Evolutionary conservation across 106 monocot genomes (phyloP).

Genomic region (Phalaenopsis equestris): DNA sequence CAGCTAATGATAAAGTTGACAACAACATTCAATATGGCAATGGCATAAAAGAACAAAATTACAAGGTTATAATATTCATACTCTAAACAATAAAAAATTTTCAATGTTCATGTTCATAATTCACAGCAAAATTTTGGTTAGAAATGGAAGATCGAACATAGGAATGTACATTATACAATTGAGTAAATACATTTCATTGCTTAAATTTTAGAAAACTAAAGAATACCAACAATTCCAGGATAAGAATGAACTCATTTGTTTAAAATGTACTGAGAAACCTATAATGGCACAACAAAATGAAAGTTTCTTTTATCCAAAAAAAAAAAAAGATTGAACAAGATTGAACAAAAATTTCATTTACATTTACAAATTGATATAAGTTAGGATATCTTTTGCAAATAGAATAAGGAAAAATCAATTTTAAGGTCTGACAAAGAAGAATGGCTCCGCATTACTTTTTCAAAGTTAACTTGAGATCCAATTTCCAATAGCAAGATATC

Average conservation of each 20-base stretch:
- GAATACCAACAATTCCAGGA: not conserved
- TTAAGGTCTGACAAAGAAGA: too few relatives aligned
- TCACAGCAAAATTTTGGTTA: not conserved
- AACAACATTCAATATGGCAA: not conserved
- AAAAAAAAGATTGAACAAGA: not conserved
- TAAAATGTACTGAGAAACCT: not conserved
- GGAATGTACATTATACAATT: not conserved
- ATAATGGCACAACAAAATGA: not conserved
- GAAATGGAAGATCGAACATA: not conserved
- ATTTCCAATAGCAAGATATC: too few relatives aligned
- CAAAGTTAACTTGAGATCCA: too few relatives aligned
- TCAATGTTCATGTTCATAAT: not conserved
- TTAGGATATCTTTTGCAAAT: too few relatives aligned
- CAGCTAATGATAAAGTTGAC: not conserved
- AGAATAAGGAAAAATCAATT: too few relatives aligned
- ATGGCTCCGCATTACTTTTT: too few relatives aligned
- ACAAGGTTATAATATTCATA: not conserved
- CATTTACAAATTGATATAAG: too few relatives aligned
- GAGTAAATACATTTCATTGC: not conserved
- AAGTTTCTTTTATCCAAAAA: not conserved
- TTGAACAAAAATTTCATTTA: too few relatives aligned
- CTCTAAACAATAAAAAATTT: not conserved
- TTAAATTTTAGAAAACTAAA: not conserved
- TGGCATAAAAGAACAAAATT: not conserved
- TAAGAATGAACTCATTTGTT: not conserved